Conservation (phyloP, 1,139 yeast species). For the Hemisphaericaspora subhashii region DNA sequence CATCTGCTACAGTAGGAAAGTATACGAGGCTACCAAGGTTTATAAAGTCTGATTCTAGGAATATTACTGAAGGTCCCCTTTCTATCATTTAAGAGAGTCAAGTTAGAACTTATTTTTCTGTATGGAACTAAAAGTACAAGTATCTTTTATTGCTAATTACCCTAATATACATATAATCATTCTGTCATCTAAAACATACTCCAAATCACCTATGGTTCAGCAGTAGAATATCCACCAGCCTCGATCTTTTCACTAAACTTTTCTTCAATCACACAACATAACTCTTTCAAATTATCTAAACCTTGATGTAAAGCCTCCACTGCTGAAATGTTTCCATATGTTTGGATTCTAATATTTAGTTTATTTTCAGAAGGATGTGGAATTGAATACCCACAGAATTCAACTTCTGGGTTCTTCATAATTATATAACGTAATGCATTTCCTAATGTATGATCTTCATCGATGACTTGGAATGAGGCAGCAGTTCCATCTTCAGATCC, state of each 20-base stretch:
- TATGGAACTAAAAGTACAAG: too few species aligned
- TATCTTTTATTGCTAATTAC: too few species aligned
- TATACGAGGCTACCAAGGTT: too few species aligned
- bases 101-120: too few species aligned
- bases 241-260: conserved; percentile 66
- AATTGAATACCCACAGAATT: conserved; percentile 95
- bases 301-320: conserved; percentile 93
- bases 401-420: conserved; percentile 97
- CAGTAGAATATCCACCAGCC: conserved; percentile 48
- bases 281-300: conserved; percentile 75
- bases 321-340: conserved; percentile 87
- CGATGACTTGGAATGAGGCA: conserved; percentile 87
- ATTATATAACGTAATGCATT: conserved; percentile 90
- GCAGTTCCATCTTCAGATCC: conserved; percentile 94
- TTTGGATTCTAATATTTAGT: conserved; percentile 88
- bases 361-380: conserved; percentile 98
- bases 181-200: background rate
- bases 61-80: too few species aligned
- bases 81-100: too few species aligned
- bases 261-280: conserved; percentile 82
- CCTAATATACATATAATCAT: conserved; percentile 1
- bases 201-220: conserved; percentile 22
- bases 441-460: conserved; percentile 95
- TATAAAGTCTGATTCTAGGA: too few species aligned
- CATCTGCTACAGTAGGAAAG: too few species aligned